phyloP scores from a whole-genome alignment of 2,329 filamentous ascomycete genomes.

The Ceratocystis albifundus region DNA sequence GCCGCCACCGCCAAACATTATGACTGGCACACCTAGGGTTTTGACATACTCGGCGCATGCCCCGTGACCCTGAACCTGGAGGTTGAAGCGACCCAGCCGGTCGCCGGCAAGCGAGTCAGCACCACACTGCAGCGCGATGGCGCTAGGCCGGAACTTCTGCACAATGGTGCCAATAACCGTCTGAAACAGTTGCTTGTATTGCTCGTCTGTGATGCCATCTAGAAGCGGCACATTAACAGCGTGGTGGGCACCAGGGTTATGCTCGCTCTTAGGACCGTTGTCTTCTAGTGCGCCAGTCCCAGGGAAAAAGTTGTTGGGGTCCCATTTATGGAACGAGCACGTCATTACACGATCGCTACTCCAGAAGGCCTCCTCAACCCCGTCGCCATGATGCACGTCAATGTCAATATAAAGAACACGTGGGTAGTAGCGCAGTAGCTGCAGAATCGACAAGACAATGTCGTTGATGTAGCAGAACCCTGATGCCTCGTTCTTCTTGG shows the following conservation, averaged over 20 bases:
- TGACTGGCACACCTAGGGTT: constrained; percentile 62
- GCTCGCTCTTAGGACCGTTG: constrained; percentile 69
- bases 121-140: constrained; percentile 90
- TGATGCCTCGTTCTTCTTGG: constrained; percentile 84
- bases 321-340: constrained; percentile 93
- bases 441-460: constrained; percentile 85
- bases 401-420: constrained; percentile 92
- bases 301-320: constrained; percentile 72
- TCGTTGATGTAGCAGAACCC: constrained; percentile 99
- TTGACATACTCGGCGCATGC: constrained; percentile 87
- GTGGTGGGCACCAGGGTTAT: constrained; percentile 80
- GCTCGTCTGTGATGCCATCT: constrained; percentile 81
- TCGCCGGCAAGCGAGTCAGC: constrained; percentile 92
- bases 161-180: constrained; percentile 67
- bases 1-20: constrained; percentile 87
- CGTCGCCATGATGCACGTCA: constrained; percentile 83
- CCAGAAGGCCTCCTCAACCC: constrained; percentile 83
- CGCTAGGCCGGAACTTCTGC: constrained; percentile 72
- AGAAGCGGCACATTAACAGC: constrained; percentile 81
- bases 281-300: constrained; percentile 80
- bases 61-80: constrained; percentile 89
- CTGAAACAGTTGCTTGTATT: constrained; percentile 78
- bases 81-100: constrained; percentile 86
- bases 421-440: constrained; percentile 69
- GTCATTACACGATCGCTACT: constrained; percentile 85